phyloP scores from a whole-genome alignment of 23 red algal species.

The Gracilariopsis chorda region DNA sequence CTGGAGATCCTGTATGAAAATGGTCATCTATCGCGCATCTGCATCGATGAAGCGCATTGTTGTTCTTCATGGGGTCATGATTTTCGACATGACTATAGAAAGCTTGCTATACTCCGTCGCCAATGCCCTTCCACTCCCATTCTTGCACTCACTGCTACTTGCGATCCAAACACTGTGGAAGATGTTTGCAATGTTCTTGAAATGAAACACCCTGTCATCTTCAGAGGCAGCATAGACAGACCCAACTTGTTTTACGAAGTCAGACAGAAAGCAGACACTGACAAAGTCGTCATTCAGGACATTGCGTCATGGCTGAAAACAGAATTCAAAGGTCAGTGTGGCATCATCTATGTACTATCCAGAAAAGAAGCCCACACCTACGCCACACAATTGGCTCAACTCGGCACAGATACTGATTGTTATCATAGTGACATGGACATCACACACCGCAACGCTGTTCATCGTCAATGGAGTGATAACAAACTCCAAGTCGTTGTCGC shows the following conservation, averaged over 20 bases:
- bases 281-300: constrained; percentile 63
- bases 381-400: constrained; percentile 37
- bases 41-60: constrained; percentile 95
- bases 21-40: constrained; percentile 58
- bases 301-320: constrained; percentile 30
- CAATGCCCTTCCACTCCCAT: constrained; percentile 84
- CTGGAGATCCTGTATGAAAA: constrained; percentile 40
- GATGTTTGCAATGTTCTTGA: constrained; percentile 73
- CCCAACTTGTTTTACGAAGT: constrained; percentile 90
- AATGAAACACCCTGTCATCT: constrained; percentile 59
- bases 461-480: constrained; percentile 32
- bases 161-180: constrained; percentile 49
- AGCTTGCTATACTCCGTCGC: constrained; percentile 54
- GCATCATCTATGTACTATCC: constrained; percentile 89
- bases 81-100: constrained; percentile 90
- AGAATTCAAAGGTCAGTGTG: constrained; percentile 16
- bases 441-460: background rate
- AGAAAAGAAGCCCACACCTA: constrained; percentile 69
- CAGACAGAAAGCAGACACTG: constrained; percentile 32
- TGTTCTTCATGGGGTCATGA: constrained; percentile 89
- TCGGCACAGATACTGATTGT: background rate
- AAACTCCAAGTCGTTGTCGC: constrained; percentile 64
- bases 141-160: constrained; percentile 84
- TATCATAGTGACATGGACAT: constrained; percentile 58
- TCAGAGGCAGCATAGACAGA: constrained; percentile 76